These are phyloP conservation scores for Heliamphora exappendiculata DNA, from an alignment of 148 eudicot species.

Conservation along the genomic window DNA sequence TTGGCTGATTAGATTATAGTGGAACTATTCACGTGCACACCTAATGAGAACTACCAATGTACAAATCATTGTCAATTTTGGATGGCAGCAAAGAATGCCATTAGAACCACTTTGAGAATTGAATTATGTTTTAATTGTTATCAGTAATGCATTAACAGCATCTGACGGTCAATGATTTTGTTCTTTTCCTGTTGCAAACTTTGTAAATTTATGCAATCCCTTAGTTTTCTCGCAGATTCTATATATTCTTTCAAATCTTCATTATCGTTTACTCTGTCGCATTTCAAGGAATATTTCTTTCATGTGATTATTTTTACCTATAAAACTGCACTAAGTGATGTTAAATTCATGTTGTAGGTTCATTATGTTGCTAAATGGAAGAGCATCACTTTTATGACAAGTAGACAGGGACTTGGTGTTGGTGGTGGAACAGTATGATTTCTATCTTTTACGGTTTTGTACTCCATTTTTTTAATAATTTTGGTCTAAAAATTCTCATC, in stretches of 20 bases:
- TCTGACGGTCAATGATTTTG: background rate
- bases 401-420: constrained; percentile 95
- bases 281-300: background rate
- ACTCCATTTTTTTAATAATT: background rate
- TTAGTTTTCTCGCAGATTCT: background rate
- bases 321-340: background rate
- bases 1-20: background rate
- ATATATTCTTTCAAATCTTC: background rate
- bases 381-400: constrained; percentile 87
- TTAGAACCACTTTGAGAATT: background rate
- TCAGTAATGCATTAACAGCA: background rate
- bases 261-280: background rate
- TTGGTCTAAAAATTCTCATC: background rate
- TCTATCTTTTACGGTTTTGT: background rate
- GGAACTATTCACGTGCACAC: background rate
- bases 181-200: background rate
- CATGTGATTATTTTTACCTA: background rate
- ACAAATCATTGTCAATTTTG: background rate
- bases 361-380: constrained; percentile 98
- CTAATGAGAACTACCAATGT: background rate
- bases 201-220: background rate
- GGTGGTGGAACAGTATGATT: constrained; percentile 89
- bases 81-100: background rate
- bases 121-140: background rate
- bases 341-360: constrained; percentile 39